Base-by-base conservation (phyloP, 306 rosid species). In the Malus fusca region DNA sequence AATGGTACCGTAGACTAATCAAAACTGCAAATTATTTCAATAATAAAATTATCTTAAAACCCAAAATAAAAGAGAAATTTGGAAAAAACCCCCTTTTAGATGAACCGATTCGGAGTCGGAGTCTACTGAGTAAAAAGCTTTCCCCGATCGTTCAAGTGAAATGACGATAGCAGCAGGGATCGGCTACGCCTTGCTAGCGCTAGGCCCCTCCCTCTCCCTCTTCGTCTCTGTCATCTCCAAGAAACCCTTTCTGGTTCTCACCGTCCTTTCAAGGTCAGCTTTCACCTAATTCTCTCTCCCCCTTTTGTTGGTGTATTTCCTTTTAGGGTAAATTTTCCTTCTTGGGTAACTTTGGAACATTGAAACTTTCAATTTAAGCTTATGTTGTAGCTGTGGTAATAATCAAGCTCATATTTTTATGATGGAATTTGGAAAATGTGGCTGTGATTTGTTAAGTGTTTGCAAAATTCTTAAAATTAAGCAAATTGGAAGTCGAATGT, bases 211-310 rank as follows among this genome's bases (percentile, higher is more conserved):
- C 66, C 88, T 94, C 78, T 85, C 95, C 81, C 85, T 94, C 78
- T 94, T 94, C 87, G 80, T 86, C 78, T 88, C 96, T 52, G 93
- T 94, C 1, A 87, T 94, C 79, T 89, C 97, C 79, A 84, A 84
- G 44, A 94, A 94, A 73, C 98, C 98, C 51, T 91, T 94, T 83
- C 73, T 94, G 84, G 89, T 94, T 63, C 98, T 94, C 75, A 94
- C 95, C 37, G 87, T 94, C 74, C 96, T 91, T 84, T 88, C 97
- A 52, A 94, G 98, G 98, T 88, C 62, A 58, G 62, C 62, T 58
- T 2, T 13, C 8, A 5, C 15, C 35, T 61, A 31, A 25, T 14
- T 60, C 64, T 23, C 28, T 59, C 30, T n/a, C 4, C 11, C 0
- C 10, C 31, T 60, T 60, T 22, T 10, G 28, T 58, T 58, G 35